Evolutionary conservation across 2,329 filamentous ascomycete species (phyloP), one percentile per base, ranked within the genome.

Genomic region (Calonectria hongkongensis): DNA sequence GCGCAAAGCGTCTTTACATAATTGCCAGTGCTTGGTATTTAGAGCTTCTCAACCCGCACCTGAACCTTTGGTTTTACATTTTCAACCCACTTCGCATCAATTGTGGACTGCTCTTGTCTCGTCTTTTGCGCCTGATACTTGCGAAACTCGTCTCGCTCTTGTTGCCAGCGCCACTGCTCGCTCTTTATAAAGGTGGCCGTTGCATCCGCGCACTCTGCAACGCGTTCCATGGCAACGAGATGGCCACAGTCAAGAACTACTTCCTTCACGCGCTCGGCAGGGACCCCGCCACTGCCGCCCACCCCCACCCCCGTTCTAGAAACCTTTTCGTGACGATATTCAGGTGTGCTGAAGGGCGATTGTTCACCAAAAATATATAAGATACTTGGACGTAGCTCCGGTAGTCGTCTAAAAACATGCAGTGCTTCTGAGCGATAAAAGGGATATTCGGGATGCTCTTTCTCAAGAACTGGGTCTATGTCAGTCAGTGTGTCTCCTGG

Each of bases 401-500:
- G 56, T 10, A 69, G 47, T 28, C 56, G 18, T 10, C 25, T n/a
- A 33, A 63, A 64, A n/a, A 64, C 47, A 2, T 64, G 33, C 8
- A 28, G n/a, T 21, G 56, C 15, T n/a, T 69, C 66, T 4, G 66
- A 16, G 2, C 66, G 66, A n/a, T 69, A 69, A 45, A 69, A 63
- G 4, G 45, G 43, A 16, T 63, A 69, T 33, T n/a, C 45, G 7
- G 54, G 43, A 21, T 64, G 41, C 16, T 69, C 45, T 15, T 30
- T 33, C 15, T 69, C 21, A 3, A n/a, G 8, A 9, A 43, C 7
- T 9, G 66, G 56, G 7, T 63, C 33, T 3, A 47, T 43, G 33
- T 63, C 66, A n/a, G 15, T 28, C 7, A 41, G 43, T 1, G 3
- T 45, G 4, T 69, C 66, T 12, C 33, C 27, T 3, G 54, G 66